Conservation (phyloP, 305 asterid genomes). For the Striga hermonthica region DNA sequence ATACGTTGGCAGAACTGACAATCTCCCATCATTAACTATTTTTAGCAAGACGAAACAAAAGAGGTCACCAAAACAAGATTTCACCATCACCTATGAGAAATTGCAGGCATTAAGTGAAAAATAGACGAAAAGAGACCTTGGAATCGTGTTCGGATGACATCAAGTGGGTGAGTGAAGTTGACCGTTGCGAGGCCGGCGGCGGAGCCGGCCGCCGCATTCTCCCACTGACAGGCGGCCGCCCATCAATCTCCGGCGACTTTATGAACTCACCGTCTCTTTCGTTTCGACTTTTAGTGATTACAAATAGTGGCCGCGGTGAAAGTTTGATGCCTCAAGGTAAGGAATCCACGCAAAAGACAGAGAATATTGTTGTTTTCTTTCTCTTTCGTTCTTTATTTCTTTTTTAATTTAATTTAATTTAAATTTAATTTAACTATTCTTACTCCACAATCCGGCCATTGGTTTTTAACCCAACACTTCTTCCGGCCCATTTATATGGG, state of each 20-base stretch:
- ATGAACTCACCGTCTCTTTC: too few relatives aligned
- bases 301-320: too few relatives aligned
- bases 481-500: too few relatives aligned
- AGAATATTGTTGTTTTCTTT: too few relatives aligned
- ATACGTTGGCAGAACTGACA: constrained; percentile 57
- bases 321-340: too few relatives aligned
- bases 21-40: constrained; percentile 80
- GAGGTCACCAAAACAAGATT: not conserved
- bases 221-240: not conserved
- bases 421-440: too few relatives aligned
- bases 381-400: too few relatives aligned
- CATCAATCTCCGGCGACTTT: not conserved
- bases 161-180: constrained; percentile 4
- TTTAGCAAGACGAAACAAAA: constrained; percentile 19
- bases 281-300: too few relatives aligned
- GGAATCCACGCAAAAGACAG: too few relatives aligned
- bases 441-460: too few relatives aligned
- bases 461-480: too few relatives aligned
- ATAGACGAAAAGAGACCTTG: constrained; percentile 48
- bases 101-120: constrained; percentile 12
- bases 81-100: not conserved
- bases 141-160: constrained; percentile 81
- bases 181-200: constrained; percentile 28
- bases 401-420: too few relatives aligned
- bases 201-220: not conserved